Evolutionary conservation across 176 grass and related monocot species (phyloP).

Genomic region (Tillandsia leiboldiana): DNA sequence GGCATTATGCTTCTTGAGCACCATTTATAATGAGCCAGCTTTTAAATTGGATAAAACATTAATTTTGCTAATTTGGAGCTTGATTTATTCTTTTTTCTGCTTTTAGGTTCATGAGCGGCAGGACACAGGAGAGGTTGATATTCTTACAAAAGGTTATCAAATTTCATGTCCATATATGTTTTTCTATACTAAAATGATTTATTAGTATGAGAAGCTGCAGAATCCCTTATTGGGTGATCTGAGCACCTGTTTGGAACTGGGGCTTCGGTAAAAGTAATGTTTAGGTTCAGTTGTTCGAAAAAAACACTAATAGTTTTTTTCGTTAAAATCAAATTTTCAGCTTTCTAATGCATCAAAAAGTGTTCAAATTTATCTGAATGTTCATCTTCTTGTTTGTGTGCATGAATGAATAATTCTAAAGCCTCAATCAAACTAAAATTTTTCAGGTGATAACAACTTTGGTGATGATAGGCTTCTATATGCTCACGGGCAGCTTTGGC

Average conservation of each 20-base stretch:
- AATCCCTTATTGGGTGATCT: too few species aligned
- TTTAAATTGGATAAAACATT: neutral
- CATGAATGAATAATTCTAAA: neutral
- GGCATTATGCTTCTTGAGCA: neutral
- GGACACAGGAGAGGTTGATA: constrained; percentile 65
- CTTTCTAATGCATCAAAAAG: too few species aligned
- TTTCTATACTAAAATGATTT: too few species aligned
- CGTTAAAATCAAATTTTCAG: too few species aligned
- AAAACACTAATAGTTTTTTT: too few species aligned
- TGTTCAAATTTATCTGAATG: neutral
- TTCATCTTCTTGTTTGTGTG: neutral
- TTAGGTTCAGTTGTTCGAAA: too few species aligned
- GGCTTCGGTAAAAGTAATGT: too few species aligned
- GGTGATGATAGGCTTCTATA: constrained; percentile 70
- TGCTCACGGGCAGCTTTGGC: constrained; percentile 85
- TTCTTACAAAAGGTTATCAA: constrained; percentile 73
- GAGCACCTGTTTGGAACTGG: too few species aligned
- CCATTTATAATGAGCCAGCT: neutral
- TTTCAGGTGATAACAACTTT: constrained; percentile 74
- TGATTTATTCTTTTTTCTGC: constrained; percentile 16
- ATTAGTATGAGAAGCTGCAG: too few species aligned
- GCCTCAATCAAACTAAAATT: neutral
- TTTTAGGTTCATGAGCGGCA: constrained; percentile 70
- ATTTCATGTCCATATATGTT: neutral
- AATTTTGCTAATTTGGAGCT: constrained; percentile 8